phyloP scores from a whole-genome alignment of 2,329 filamentous ascomycete species.

The Neurospora crassa region DNA sequence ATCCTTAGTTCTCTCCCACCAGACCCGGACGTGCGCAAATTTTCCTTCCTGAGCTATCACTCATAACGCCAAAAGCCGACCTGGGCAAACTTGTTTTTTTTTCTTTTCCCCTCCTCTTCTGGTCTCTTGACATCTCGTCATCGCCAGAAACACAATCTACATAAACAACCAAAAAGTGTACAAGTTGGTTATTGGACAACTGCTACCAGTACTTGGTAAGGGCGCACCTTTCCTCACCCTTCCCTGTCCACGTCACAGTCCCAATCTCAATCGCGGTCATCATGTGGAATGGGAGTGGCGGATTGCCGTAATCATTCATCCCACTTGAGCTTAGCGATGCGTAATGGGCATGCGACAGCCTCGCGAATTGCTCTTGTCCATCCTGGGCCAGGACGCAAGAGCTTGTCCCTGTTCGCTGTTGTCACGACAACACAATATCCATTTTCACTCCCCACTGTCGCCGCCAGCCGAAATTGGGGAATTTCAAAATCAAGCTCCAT shows the following conservation, averaged over 20 bases:
- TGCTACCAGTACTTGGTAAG: not conserved
- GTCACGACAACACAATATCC: slow-evolving; percentile 7
- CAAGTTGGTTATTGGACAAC: not conserved
- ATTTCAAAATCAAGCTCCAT: slow-evolving; percentile 1
- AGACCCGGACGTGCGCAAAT: not conserved
- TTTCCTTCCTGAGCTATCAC: not conserved
- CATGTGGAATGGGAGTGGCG: not conserved
- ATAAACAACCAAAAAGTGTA: not conserved
- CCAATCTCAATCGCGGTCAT: not conserved
- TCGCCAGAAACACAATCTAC: not conserved
- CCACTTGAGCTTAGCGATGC: not conserved
- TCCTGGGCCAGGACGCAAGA: not conserved
- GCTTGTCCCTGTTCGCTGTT: slow-evolving; percentile 2
- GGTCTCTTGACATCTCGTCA: not conserved
- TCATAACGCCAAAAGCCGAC: not conserved
- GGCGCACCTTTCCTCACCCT: not conserved
- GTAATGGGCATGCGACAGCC: not conserved
- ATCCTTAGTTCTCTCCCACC: not conserved
- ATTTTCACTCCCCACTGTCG: slow-evolving; percentile 8
- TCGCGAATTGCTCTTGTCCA: slow-evolving; percentile 1
- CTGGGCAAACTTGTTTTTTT: not conserved
- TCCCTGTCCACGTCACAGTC: slow-evolving; percentile 1
- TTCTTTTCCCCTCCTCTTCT: not conserved
- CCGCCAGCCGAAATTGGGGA: slow-evolving; percentile 13
- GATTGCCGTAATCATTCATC: not conserved